phyloP scores from a whole-genome alignment of 2,329 filamentous ascomycete genomes.

The Xylariaceae sp. region DNA sequence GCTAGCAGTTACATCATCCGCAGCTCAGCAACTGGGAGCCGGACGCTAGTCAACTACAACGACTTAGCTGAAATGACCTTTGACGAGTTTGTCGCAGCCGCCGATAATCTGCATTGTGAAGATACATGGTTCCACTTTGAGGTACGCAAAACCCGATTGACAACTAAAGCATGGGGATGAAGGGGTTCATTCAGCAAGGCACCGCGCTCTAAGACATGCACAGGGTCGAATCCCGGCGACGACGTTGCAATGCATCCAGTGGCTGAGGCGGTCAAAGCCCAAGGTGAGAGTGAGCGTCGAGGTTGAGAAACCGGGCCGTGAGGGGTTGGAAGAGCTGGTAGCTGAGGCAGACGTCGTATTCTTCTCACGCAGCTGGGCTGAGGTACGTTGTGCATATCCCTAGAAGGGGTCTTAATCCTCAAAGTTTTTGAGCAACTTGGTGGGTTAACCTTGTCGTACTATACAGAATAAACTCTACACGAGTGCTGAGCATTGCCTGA shows the following conservation, averaged over 20 bases:
- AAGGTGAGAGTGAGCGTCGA: slow-evolving; percentile 69
- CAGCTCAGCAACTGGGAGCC: slow-evolving; percentile 62
- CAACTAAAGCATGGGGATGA: slow-evolving; percentile 30
- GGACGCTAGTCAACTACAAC: slow-evolving; percentile 76
- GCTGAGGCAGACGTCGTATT: slow-evolving; percentile 73
- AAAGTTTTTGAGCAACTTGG: background rate
- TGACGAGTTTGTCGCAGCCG: slow-evolving; percentile 62
- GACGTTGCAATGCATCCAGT: slow-evolving; percentile 63
- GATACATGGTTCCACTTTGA: slow-evolving; percentile 76
- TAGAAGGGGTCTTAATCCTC: background rate
- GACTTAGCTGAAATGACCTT: slow-evolving; percentile 71
- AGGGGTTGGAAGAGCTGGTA: slow-evolving; percentile 65
- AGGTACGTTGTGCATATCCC: slow-evolving; percentile 54
- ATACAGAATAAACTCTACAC: slow-evolving; percentile 41
- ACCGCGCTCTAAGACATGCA: slow-evolving; percentile 31
- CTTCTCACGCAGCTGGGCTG: slow-evolving; percentile 74
- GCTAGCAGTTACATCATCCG: slow-evolving; percentile 75
- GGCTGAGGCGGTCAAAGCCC: slow-evolving; percentile 56
- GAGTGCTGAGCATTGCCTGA: slow-evolving; percentile 40
- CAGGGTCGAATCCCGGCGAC: slow-evolving; percentile 70
- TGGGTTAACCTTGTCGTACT: slow-evolving; percentile 26
- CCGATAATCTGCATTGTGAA: slow-evolving; percentile 44
- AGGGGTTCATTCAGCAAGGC: slow-evolving; percentile 17
- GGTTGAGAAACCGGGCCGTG: slow-evolving; percentile 71
- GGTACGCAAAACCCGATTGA: slow-evolving; percentile 49